phyloP scores from a whole-genome alignment of 768 basidiomycete genomes.

The Auricularia sp. region DNA sequence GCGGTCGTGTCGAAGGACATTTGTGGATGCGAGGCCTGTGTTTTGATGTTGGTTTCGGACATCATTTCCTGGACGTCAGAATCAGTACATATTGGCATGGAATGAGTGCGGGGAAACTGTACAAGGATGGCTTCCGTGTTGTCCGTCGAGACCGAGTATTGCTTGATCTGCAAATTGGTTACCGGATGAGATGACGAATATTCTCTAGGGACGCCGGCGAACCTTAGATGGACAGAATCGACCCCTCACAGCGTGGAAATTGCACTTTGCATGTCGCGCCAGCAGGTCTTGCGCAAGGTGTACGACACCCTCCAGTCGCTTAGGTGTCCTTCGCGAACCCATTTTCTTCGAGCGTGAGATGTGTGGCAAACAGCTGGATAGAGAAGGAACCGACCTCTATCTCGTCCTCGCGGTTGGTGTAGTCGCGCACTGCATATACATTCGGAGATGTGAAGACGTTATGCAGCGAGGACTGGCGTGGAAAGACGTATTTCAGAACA shows the following conservation, averaged over 20 bases:
- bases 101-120: constrained; percentile 4
- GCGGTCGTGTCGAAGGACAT: constrained; percentile 46
- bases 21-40: constrained; percentile 36
- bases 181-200: constrained; percentile 1
- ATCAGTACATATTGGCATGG: constrained; percentile 3
- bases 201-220: neutral
- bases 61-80: constrained; percentile 50
- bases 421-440: constrained; percentile 36
- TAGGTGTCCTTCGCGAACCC: constrained; percentile 60
- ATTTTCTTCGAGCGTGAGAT: constrained; percentile 17
- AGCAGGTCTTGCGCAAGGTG: constrained; percentile 50
- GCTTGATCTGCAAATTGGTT: neutral
- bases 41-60: constrained; percentile 51
- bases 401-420: constrained; percentile 53
- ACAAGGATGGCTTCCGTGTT: constrained; percentile 53
- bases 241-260: constrained; percentile 56
- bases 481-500: constrained; percentile 77
- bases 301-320: constrained; percentile 50
- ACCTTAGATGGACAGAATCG: constrained; percentile 74
- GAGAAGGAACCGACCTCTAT: constrained; percentile 42
- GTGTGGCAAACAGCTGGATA: constrained; percentile 7
- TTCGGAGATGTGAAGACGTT: constrained; percentile 39
- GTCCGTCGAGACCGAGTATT: neutral
- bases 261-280: constrained; percentile 58
- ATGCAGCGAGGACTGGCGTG: constrained; percentile 60